A percentile compares a stretch with the other conserved stretches of the same genome.
These are phyloP conservation scores for Suillus hirtellus DNA, from an alignment of 768 basidiomycete species.

Conservation along the genomic window DNA sequence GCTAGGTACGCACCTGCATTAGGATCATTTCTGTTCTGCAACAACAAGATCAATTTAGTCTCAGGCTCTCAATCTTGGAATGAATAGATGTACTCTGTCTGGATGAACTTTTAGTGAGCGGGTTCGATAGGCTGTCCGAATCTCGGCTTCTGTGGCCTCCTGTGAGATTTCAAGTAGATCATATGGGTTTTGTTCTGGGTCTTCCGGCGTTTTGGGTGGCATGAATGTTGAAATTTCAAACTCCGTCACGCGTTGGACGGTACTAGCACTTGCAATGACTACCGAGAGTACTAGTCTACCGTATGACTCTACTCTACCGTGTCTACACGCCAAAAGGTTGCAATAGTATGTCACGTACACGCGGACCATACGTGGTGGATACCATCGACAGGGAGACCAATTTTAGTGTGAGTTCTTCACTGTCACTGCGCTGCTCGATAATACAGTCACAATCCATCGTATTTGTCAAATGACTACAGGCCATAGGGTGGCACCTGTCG, in stretches of 20 bases:
- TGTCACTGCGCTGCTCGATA: too few species aligned
- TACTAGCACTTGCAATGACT: too few species aligned
- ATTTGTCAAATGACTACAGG: too few species aligned
- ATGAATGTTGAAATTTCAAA: constrained; percentile 13
- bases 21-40: constrained; percentile 76
- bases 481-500: too few species aligned
- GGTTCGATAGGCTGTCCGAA: constrained; percentile 76
- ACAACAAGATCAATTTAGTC: constrained; percentile 16
- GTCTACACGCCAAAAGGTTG: neutral
- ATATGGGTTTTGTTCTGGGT: constrained; percentile 72
- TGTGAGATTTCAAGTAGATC: constrained; percentile 61
- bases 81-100: constrained; percentile 60
- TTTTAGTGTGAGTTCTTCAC: too few species aligned
- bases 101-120: constrained; percentile 86
- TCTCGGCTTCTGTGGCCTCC: constrained; percentile 76
- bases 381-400: too few species aligned
- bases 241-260: too few species aligned
- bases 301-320: neutral
- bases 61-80: constrained; percentile 9
- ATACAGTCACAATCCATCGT: too few species aligned
- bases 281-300: too few species aligned
- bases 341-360: neutral
- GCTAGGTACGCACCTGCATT: constrained; percentile 57
- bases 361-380: too few species aligned
- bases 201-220: constrained; percentile 32